These are phyloP conservation scores for Sporisorium exsertum DNA, from an alignment of 1,284 basidiomycete species.

Conservation along the genomic window DNA sequence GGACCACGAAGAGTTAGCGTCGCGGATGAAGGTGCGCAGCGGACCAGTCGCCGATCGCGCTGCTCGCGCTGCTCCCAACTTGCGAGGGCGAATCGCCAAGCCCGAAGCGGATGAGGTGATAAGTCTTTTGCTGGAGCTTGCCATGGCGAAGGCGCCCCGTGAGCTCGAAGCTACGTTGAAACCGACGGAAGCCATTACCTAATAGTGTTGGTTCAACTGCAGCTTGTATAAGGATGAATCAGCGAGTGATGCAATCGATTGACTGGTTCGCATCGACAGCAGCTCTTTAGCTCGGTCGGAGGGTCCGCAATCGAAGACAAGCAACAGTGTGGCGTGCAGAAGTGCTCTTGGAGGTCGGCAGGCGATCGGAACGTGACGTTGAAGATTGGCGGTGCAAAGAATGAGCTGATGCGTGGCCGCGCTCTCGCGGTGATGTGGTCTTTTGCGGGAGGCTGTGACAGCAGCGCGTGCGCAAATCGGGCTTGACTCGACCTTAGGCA, in stretches of 20 bases:
- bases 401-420: neutral
- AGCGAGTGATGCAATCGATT: neutral
- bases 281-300: neutral
- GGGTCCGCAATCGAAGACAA: neutral
- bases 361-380: neutral
- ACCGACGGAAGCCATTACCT: slow-evolving; percentile 33
- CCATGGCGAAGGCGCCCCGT: slow-evolving; percentile 9
- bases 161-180: slow-evolving; percentile 30
- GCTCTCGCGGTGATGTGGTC: neutral
- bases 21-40: slow-evolving; percentile 32
- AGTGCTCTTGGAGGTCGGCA: neutral
- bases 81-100: slow-evolving; percentile 14
- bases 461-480: slow-evolving; percentile 1
- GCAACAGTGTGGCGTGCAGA: neutral
- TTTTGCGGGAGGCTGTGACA: neutral
- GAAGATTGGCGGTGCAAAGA: neutral
- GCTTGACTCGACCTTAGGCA: neutral
- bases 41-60: neutral
- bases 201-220: too few relatives aligned
- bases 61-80: neutral
- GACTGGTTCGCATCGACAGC: neutral
- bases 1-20: slow-evolving; percentile 31
- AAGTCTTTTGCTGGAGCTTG: slow-evolving; percentile 6
- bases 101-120: slow-evolving; percentile 9
- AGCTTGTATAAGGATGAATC: neutral